These are phyloP conservation scores for Tylopilus plumbeoviolaceoides DNA, from an alignment of 768 basidiomycete genomes.

Conservation along the genomic window DNA sequence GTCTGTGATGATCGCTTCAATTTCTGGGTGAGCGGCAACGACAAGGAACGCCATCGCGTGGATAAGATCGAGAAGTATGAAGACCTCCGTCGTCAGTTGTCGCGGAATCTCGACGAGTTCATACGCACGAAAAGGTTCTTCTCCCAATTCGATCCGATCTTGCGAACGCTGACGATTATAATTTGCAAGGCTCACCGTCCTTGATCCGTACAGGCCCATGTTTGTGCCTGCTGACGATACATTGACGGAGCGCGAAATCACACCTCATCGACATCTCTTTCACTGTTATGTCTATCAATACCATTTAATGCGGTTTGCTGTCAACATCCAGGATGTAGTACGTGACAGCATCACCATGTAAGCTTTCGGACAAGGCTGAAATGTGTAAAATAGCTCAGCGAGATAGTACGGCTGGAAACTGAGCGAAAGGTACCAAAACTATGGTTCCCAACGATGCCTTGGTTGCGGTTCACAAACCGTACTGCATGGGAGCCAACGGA, in stretches of 20 bases:
- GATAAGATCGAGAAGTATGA: slow-evolving; percentile 37
- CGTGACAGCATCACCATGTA: slow-evolving; percentile 4
- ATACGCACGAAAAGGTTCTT: slow-evolving; percentile 46
- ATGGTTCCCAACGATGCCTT: slow-evolving; percentile 51
- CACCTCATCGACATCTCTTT: slow-evolving; percentile 68
- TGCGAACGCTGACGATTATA: not conserved
- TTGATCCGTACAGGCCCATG: slow-evolving; percentile 57
- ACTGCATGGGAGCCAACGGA: slow-evolving; percentile 45
- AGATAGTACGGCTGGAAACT: slow-evolving; percentile 54
- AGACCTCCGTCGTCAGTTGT: slow-evolving; percentile 35
- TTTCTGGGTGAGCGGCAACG: slow-evolving; percentile 34
- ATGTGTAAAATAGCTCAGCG: slow-evolving; percentile 44
- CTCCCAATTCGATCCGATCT: not conserved
- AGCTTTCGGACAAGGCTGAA: not conserved
- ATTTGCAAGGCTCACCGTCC: slow-evolving; percentile 39
- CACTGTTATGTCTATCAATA: slow-evolving; percentile 71
- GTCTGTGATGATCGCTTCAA: slow-evolving; percentile 35
- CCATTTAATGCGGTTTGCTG: slow-evolving; percentile 40
- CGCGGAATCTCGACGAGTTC: slow-evolving; percentile 42
- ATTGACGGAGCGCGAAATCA: slow-evolving; percentile 35
- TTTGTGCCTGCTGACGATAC: slow-evolving; percentile 39
- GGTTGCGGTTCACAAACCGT: slow-evolving; percentile 38
- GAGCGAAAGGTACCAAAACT: slow-evolving; percentile 37
- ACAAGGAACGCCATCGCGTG: slow-evolving; percentile 29
- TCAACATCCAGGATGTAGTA: slow-evolving; percentile 33